Conservation (phyloP, 202 grass and related monocot genomes). For the Alloteropsis angusta region DNA sequence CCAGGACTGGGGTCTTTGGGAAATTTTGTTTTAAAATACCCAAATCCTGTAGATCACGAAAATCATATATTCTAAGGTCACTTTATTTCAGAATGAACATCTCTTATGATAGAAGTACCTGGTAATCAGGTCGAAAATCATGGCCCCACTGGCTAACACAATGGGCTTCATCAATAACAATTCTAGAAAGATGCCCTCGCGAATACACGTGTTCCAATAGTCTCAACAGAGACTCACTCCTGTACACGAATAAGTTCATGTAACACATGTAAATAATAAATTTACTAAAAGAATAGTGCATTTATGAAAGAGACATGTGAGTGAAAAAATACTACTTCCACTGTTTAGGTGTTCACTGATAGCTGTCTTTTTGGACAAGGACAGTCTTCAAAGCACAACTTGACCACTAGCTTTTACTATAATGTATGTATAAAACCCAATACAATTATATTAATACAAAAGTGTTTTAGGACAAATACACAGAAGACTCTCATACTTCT, state of each 20-base stretch:
- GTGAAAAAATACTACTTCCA: too few relatives aligned
- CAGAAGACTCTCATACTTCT: too few relatives aligned
- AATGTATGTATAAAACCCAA: too few relatives aligned
- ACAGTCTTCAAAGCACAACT: too few relatives aligned
- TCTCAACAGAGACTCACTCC: slow-evolving; percentile 62
- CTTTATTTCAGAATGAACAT: background rate
- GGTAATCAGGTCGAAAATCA: slow-evolving; percentile 94
- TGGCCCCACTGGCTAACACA: slow-evolving; percentile 98
- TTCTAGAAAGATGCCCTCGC: slow-evolving; percentile 62
- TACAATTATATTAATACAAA: too few relatives aligned
- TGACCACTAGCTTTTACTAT: too few relatives aligned
- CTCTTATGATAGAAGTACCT: slow-evolving; percentile 39
- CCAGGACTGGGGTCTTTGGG: slow-evolving; percentile 62
- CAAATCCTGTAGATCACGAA: slow-evolving; percentile 47
- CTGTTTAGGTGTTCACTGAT: too few relatives aligned
- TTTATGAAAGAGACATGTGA: too few relatives aligned
- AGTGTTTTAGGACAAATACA: too few relatives aligned
- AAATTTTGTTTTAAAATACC: slow-evolving; percentile 85
- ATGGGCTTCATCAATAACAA: slow-evolving; percentile 99
- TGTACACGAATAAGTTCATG: slow-evolving; percentile 6
- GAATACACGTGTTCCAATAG: slow-evolving; percentile 55
- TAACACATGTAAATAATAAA: background rate
- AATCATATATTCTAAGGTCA: slow-evolving; percentile 25
- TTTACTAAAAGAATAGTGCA: background rate
- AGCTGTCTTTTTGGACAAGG: too few relatives aligned